Evolutionary conservation across 2,329 filamentous ascomycete species (phyloP).

Genomic region (Zymoseptoria pseudotritici): DNA sequence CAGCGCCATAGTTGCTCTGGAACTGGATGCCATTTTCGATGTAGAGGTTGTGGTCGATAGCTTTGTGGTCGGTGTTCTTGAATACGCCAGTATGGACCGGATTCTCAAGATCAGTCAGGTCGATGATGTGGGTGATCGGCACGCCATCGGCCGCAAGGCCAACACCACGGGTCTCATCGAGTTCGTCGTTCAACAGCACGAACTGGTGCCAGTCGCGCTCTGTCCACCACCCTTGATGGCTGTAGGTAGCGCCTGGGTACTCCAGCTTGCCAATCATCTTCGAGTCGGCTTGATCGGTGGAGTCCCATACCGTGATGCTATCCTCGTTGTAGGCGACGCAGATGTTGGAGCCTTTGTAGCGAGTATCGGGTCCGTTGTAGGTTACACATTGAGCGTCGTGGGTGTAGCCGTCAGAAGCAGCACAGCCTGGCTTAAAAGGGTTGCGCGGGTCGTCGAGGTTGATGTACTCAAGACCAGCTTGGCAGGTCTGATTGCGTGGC

Average conservation of each 20-base stretch:
- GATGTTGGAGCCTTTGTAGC: constrained; percentile 41
- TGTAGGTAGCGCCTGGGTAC: constrained; percentile 52
- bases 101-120: constrained; percentile 38
- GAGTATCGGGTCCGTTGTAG: constrained; percentile 41
- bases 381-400: constrained; percentile 50
- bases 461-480: constrained; percentile 48
- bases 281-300: constrained; percentile 35
- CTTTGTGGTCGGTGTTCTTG: constrained; percentile 28
- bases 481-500: constrained; percentile 39
- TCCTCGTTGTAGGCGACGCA: constrained; percentile 48
- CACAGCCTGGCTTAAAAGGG: constrained; percentile 44
- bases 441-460: constrained; percentile 45
- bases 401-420: constrained; percentile 47
- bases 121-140: constrained; percentile 46
- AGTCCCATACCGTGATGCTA: constrained; percentile 39
- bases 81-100: constrained; percentile 36
- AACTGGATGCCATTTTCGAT: constrained; percentile 30
- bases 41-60: constrained; percentile 38
- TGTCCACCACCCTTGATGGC: constrained; percentile 47
- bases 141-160: constrained; percentile 37
- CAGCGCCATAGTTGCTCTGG: constrained; percentile 32
- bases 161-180: constrained; percentile 42
- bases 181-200: constrained; percentile 47
- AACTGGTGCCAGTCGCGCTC: constrained; percentile 39
- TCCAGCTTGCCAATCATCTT: constrained; percentile 47